Conservation (phyloP, 768 basidiomycete genomes). For the Amanita rubescens region DNA sequence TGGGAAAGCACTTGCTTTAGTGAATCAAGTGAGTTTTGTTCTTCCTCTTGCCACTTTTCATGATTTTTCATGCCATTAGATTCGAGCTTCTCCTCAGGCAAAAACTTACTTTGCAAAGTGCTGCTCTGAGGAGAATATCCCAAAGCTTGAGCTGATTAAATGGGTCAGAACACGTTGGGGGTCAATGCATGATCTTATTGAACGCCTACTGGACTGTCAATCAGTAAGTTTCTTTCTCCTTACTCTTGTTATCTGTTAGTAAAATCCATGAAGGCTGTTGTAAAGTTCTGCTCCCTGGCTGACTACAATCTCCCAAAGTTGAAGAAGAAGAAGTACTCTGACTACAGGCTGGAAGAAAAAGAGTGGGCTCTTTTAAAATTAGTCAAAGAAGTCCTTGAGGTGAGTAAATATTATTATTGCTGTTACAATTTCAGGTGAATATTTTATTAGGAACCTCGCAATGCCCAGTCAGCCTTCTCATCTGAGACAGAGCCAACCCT, state of each 20-base stretch:
- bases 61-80: constrained; percentile 11
- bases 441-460: constrained; percentile 15
- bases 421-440: neutral
- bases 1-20: constrained; percentile 17
- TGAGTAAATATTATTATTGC: constrained; percentile 7
- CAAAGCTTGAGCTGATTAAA: constrained; percentile 17
- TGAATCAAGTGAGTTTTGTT: constrained; percentile 16
- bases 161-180: constrained; percentile 23
- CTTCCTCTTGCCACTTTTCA: neutral
- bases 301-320: constrained; percentile 20
- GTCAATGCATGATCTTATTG: constrained; percentile 19
- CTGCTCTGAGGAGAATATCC: constrained; percentile 14
- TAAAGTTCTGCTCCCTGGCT: constrained; percentile 15
- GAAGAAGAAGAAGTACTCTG: constrained; percentile 18
- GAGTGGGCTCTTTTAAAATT: constrained; percentile 20
- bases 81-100: constrained; percentile 20
- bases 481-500: constrained; percentile 17
- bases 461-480: constrained; percentile 19
- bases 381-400: constrained; percentile 18
- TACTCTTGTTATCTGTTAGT: neutral
- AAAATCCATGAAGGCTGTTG: constrained; percentile 10
- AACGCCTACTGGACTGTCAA: constrained; percentile 9
- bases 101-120: constrained; percentile 15
- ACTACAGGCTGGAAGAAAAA: constrained; percentile 12
- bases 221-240: constrained; percentile 6